Evolutionary conservation across 129 eudicot species (phyloP).

Genomic region (Calendula officinalis): DNA sequence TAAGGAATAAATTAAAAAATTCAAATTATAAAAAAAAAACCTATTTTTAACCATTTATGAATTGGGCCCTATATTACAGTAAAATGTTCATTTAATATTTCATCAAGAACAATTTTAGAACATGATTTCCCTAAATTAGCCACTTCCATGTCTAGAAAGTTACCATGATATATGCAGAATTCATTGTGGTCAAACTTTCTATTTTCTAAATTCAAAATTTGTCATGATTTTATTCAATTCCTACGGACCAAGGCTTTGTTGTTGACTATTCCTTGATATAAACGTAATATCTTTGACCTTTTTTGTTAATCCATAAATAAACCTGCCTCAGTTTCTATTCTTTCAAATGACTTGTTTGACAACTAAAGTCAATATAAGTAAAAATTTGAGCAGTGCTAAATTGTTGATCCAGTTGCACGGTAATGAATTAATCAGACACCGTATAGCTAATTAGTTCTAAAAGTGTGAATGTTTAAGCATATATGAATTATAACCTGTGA

Average conservation of each 20-base stretch:
- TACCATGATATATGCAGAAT: neutral
- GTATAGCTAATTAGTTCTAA: neutral
- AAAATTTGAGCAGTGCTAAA: neutral
- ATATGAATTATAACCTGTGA: neutral
- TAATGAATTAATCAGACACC: neutral
- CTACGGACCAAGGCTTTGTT: neutral
- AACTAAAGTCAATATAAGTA: neutral
- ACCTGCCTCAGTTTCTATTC: neutral
- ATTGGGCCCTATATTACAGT: no score
- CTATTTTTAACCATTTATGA: neutral
- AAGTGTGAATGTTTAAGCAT: neutral
- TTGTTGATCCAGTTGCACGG: neutral
- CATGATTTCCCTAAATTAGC: neutral
- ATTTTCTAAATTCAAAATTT: neutral
- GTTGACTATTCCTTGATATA: neutral
- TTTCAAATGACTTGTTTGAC: constrained; percentile 5
- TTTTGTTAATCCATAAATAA: neutral
- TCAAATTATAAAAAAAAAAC: neutral
- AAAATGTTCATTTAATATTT: no score
- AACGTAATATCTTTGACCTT: neutral
- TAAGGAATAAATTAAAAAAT: neutral
- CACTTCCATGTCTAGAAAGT: neutral
- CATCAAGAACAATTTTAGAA: no score
- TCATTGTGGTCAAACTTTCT: neutral
- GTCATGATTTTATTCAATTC: neutral